Evolutionary conservation across 192 early-diverging fungal species (phyloP).

Genomic region (Phlyctochytrium arcticum): DNA sequence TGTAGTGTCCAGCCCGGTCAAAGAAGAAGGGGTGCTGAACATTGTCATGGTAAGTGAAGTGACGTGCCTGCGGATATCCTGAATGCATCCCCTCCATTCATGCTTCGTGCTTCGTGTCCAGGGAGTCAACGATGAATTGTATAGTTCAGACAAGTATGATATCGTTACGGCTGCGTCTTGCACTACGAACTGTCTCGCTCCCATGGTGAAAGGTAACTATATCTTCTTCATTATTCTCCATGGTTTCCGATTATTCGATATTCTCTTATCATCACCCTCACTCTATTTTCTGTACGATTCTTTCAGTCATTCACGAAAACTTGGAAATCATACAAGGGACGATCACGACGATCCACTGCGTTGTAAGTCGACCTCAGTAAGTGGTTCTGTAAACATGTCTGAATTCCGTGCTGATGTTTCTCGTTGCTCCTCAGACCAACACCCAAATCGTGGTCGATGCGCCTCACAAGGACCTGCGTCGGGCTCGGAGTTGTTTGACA

Average conservation of each 20-base stretch:
- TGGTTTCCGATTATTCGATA: background rate
- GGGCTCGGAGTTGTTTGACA: conserved; percentile 17
- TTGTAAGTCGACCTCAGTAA: background rate
- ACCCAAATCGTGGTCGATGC: conserved; percentile 22
- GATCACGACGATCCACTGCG: conserved; percentile 12
- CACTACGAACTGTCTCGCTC: conserved; percentile 15
- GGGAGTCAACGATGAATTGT: conserved; percentile 13
- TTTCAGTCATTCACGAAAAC: conserved; percentile 12
- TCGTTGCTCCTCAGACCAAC: conserved; percentile 9
- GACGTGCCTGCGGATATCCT: background rate
- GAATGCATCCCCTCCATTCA: background rate
- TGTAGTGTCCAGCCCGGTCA: conserved; percentile 19
- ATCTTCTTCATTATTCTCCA: background rate
- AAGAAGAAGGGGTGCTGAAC: conserved; percentile 20
- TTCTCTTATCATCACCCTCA: background rate
- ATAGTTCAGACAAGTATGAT: conserved; percentile 7
- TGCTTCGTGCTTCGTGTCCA: background rate
- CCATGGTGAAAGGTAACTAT: conserved; percentile 14
- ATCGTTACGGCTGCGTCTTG: conserved; percentile 14
- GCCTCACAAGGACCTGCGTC: conserved; percentile 19
- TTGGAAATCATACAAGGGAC: conserved; percentile 14
- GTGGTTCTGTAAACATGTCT: background rate
- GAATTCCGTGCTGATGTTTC: background rate
- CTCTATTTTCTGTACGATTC: background rate
- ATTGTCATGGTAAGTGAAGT: conserved; percentile 23